Evolutionary conservation across 2,329 filamentous ascomycete genomes (phyloP).

Genomic region (Onygena corvina): DNA sequence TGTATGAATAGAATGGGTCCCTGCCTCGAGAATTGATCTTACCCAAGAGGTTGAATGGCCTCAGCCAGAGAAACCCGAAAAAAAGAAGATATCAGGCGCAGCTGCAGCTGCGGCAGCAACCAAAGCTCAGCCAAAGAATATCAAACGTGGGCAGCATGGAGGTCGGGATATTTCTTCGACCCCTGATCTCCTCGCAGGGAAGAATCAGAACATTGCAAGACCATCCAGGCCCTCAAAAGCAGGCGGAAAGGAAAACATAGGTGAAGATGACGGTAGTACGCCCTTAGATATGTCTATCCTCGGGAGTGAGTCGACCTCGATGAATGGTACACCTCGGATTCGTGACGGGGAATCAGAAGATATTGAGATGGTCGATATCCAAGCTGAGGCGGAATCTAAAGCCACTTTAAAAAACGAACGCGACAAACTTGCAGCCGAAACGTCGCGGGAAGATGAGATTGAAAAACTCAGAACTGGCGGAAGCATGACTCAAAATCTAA

Average conservation of each 20-base stretch:
- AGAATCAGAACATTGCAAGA: conserved; percentile 38
- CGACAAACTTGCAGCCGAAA: conserved; percentile 29
- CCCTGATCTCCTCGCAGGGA: conserved; percentile 39
- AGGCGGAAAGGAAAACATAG: conserved; percentile 47
- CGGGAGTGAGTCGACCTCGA: conserved; percentile 28
- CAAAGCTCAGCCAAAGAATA: conserved; percentile 47
- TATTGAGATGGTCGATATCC: conserved; percentile 34
- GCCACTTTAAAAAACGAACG: conserved; percentile 27
- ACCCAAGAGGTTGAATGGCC: conserved; percentile 92
- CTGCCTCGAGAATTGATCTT: conserved; percentile 70
- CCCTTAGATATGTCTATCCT: conserved; percentile 24
- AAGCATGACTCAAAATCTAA: conserved; percentile 97
- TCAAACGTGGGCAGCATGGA: conserved; percentile 41
- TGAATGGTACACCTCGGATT: conserved; percentile 29
- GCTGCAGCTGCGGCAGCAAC: conserved; percentile 40
- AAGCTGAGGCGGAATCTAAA: conserved; percentile 21
- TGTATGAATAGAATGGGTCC: conserved; percentile 66
- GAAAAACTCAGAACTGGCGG: conserved; percentile 89
- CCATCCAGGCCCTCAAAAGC: conserved; percentile 42
- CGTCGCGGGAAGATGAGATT: conserved; percentile 73
- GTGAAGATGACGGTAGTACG: conserved; percentile 33
- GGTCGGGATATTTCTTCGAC: conserved; percentile 47
- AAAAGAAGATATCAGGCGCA: conserved; percentile 57
- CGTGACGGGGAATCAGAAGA: conserved; percentile 26
- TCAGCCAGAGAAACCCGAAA: conserved; percentile 76